These are phyloP conservation scores for Coniferiporia weirii DNA, from an alignment of 1,284 basidiomycete species.

Conservation along the genomic window DNA sequence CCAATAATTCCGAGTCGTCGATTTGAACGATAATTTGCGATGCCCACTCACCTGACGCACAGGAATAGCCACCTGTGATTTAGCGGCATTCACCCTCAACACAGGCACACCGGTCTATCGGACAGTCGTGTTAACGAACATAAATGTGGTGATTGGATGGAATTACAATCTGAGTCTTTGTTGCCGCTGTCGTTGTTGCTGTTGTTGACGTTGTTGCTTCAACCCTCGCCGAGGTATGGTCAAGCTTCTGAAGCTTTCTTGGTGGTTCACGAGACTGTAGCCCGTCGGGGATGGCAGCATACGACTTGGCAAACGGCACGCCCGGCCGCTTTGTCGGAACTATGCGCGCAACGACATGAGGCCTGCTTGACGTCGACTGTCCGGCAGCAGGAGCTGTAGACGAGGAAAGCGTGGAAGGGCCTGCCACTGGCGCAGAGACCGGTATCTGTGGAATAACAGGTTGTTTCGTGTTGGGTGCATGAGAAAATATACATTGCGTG, in stretches of 20 bases:
- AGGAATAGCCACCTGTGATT: constrained; percentile 59
- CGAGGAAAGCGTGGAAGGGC: constrained; percentile 17
- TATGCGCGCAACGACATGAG: constrained; percentile 8
- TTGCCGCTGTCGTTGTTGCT: not conserved
- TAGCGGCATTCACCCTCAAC: constrained; percentile 56
- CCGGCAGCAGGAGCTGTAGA: constrained; percentile 5
- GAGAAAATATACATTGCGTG: constrained; percentile 61
- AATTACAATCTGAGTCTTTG: constrained; percentile 1
- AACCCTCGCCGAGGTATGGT: constrained; percentile 31
- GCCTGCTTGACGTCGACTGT: constrained; percentile 10
- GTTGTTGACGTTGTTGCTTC: constrained; percentile 21
- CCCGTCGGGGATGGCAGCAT: constrained; percentile 23
- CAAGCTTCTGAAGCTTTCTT: constrained; percentile 52
- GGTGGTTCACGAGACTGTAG: constrained; percentile 39
- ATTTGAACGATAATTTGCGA: not conserved
- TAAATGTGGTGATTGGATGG: not conserved
- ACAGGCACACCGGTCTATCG: constrained; percentile 58
- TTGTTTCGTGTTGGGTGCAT: constrained; percentile 37
- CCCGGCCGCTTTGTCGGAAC: constrained; percentile 15
- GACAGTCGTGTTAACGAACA: not conserved
- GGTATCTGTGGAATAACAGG: constrained; percentile 36
- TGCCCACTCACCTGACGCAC: constrained; percentile 57
- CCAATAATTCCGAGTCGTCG: not conserved
- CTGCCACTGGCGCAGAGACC: constrained; percentile 29
- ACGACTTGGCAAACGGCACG: constrained; percentile 6